Conservation (phyloP, 257 asterid species). For the Penstemon barbatus region DNA sequence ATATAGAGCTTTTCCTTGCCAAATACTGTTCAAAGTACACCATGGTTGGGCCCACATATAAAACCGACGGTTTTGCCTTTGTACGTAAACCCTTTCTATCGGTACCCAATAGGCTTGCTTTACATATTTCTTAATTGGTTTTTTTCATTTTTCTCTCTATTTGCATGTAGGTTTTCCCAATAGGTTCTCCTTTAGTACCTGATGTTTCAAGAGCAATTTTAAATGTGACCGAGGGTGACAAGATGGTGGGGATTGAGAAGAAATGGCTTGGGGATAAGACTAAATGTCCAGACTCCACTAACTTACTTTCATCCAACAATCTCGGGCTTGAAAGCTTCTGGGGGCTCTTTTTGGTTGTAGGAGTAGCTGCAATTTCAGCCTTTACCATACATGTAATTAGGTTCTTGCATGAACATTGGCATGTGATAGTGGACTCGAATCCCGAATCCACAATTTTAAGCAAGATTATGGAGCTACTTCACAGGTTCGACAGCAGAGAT, state of each 20-base stretch:
- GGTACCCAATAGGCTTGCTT: not conserved
- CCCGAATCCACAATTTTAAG: slow-evolving; percentile 17
- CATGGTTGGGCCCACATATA: slow-evolving; percentile 40
- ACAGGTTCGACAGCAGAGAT: slow-evolving; percentile 39
- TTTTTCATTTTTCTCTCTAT: not conserved
- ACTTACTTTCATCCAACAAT: slow-evolving; percentile 17
- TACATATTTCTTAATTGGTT: not conserved
- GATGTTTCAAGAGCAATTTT: slow-evolving; percentile 41
- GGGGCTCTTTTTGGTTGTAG: slow-evolving; percentile 46
- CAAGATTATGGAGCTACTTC: slow-evolving; percentile 19
- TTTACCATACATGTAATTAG: slow-evolving; percentile 20
- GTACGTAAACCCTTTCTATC: slow-evolving; percentile 33
- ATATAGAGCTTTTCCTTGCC: slow-evolving; percentile 42
- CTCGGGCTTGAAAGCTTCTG: slow-evolving; percentile 40
- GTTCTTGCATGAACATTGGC: slow-evolving; percentile 32
- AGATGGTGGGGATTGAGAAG: slow-evolving; percentile 23
- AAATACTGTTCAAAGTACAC: slow-evolving; percentile 45
- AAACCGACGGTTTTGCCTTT: slow-evolving; percentile 52
- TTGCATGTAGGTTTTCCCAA: slow-evolving; percentile 35
- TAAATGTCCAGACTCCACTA: slow-evolving; percentile 13
- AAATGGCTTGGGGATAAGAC: slow-evolving; percentile 25
- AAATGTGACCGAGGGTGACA: slow-evolving; percentile 24
- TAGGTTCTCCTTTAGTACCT: slow-evolving; percentile 34
- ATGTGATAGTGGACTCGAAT: not conserved
- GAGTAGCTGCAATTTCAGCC: slow-evolving; percentile 32